Conservation (phyloP, 129 eudicot species). For the Oenanthe sinensis region DNA sequence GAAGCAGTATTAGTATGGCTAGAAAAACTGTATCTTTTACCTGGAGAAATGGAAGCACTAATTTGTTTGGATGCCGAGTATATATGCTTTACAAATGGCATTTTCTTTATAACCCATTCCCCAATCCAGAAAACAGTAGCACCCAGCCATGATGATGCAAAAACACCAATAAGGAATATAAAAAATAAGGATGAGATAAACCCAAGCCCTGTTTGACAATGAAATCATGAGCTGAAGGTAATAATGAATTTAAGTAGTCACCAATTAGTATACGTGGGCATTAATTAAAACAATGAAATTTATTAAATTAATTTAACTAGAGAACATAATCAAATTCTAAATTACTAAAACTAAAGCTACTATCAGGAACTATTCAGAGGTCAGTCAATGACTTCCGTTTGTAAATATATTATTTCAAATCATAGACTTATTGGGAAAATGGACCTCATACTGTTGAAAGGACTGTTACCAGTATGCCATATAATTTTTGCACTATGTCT, state of each 20-base stretch:
- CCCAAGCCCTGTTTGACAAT: conserved; percentile 43
- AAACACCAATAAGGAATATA: conserved; percentile 45
- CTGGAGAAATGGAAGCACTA: conserved; percentile 47
- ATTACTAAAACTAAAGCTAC: neutral
- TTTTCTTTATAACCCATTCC: conserved; percentile 42
- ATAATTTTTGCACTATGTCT: neutral
- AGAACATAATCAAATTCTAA: neutral
- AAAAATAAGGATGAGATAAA: conserved; percentile 41
- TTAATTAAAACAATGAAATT: neutral
- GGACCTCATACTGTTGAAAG: neutral
- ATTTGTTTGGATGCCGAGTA: conserved; percentile 51
- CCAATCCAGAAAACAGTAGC: conserved; percentile 52
- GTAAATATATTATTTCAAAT: neutral
- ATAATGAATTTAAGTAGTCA: neutral
- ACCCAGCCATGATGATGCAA: conserved; percentile 51
- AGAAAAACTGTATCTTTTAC: conserved; percentile 12
- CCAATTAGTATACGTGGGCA: neutral
- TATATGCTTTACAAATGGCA: conserved; percentile 42
- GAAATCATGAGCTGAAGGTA: neutral
- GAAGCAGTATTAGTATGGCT: neutral
- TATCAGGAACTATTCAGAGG: neutral
- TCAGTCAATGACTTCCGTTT: neutral
- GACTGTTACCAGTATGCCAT: neutral
- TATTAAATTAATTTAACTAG: neutral
- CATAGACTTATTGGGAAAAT: neutral